Percentiles rank a stretch among this genome's conserved stretches.
These are phyloP conservation scores for Exophiala sideris DNA, from an alignment of 2,329 filamentous ascomycete genomes.

Conservation along the genomic window DNA sequence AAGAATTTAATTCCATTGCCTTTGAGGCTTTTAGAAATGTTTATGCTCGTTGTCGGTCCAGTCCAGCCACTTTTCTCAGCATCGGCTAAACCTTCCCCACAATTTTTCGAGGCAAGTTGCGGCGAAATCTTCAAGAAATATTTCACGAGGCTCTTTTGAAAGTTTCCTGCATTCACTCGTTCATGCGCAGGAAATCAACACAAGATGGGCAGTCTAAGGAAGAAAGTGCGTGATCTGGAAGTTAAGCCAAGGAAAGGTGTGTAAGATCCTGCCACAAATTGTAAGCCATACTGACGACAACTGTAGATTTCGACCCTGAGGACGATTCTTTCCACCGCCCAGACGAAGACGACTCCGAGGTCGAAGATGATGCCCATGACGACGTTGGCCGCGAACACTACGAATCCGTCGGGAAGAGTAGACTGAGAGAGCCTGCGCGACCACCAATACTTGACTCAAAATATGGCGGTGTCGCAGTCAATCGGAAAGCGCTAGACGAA, in stretches of 20 bases:
- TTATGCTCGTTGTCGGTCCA: no score
- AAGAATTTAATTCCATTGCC: no score
- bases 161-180: no score
- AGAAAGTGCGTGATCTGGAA: conserved; percentile 13
- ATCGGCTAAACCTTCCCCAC: conserved; percentile 13
- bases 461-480: conserved; percentile 73
- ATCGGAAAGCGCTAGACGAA: conserved; percentile 55
- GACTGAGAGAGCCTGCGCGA: conserved; percentile 69
- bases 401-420: conserved; percentile 77
- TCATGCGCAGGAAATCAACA: not conserved
- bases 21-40: no score
- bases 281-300: conserved; percentile 1
- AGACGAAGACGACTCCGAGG: conserved; percentile 52
- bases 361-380: conserved; percentile 42
- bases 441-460: conserved; percentile 65
- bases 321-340: conserved; percentile 57
- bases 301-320: conserved; percentile 76
- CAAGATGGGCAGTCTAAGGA: conserved; percentile 16
- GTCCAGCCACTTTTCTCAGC: no score
- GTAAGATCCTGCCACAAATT: not conserved
- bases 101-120: conserved; percentile 19
- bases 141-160: conserved; percentile 4
- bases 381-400: conserved; percentile 81
- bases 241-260: conserved; percentile 16
- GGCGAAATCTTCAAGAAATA: conserved; percentile 20